phyloP scores from a whole-genome alignment of 2,329 filamentous ascomycete species.

The Xylaria sp. region DNA sequence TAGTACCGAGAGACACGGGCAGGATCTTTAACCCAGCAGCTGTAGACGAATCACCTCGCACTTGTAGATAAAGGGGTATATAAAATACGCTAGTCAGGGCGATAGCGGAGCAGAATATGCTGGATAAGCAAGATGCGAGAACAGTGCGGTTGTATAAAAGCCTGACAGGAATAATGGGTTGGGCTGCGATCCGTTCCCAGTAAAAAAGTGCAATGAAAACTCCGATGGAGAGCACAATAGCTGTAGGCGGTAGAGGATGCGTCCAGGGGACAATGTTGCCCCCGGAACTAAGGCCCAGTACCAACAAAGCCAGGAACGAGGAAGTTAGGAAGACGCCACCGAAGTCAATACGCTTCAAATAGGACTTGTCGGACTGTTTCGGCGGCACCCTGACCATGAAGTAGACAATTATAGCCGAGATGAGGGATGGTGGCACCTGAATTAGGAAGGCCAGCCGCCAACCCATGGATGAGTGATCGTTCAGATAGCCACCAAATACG shows the following conservation, averaged over 20 bases:
- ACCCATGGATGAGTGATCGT: conserved; percentile 19
- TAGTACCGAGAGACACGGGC: conserved; percentile 20
- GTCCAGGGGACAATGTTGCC: conserved; percentile 24
- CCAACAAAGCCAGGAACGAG: conserved; percentile 2
- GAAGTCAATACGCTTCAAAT: conserved; percentile 29
- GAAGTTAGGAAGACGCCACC: conserved; percentile 23
- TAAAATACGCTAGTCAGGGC: conserved; percentile 24
- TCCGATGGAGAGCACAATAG: conserved; percentile 20
- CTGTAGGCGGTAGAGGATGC: conserved; percentile 14
- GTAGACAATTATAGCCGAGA: conserved; percentile 22
- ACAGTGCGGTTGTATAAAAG: conserved; percentile 21
- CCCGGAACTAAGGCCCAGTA: conserved; percentile 24
- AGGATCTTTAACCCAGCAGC: conserved; percentile 16
- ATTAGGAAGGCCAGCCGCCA: conserved; percentile 26
- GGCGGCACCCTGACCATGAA: conserved; percentile 24
- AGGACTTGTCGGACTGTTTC: conserved; percentile 24
- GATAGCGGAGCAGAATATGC: conserved; percentile 25
- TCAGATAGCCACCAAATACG: conserved; percentile 17
- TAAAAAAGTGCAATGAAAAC: conserved; percentile 11
- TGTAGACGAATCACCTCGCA: conserved; percentile 20
- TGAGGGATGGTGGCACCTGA: conserved; percentile 19
- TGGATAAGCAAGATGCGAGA: conserved; percentile 14
- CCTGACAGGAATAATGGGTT: conserved; percentile 25
- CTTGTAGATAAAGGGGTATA: conserved; percentile 21
- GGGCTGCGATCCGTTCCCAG: conserved; percentile 16